These are phyloP conservation scores for Penstemon davidsonii DNA, from an alignment of 257 asterid genomes.

Conservation along the genomic window DNA sequence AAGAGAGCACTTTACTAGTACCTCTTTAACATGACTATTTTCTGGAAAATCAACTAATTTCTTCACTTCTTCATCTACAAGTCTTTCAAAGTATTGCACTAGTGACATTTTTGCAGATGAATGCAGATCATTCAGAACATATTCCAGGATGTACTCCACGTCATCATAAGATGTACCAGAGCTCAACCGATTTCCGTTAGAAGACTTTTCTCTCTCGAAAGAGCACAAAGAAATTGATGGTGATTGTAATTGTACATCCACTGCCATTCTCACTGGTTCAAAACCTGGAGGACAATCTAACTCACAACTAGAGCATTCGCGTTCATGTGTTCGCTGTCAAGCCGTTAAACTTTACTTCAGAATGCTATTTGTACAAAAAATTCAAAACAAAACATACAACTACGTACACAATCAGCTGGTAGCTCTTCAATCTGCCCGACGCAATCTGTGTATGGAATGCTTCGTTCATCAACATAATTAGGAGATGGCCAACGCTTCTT, in stretches of 20 bases:
- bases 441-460: slow-evolving; percentile 28
- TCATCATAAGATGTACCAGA: slow-evolving; percentile 31
- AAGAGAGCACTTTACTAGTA: slow-evolving; percentile 28
- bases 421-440: slow-evolving; percentile 35
- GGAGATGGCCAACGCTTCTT: slow-evolving; percentile 62
- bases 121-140: slow-evolving; percentile 66
- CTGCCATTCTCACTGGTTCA: slow-evolving; percentile 39
- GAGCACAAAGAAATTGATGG: slow-evolving; percentile 32
- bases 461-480: slow-evolving; percentile 32
- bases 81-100: slow-evolving; percentile 40
- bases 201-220: slow-evolving; percentile 35
- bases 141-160: slow-evolving; percentile 51
- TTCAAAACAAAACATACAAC: slow-evolving; percentile 26
- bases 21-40: slow-evolving; percentile 46
- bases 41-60: slow-evolving; percentile 38
- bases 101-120: slow-evolving; percentile 57
- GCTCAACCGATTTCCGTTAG: slow-evolving; percentile 22
- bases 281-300: slow-evolving; percentile 85
- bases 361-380: slow-evolving; percentile 27
- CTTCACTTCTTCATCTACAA: slow-evolving; percentile 69
- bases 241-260: slow-evolving; percentile 35
- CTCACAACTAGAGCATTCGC: slow-evolving; percentile 49
- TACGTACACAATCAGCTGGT: slow-evolving; percentile 54
- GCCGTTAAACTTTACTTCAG: slow-evolving; percentile 33
- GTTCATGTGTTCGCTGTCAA: slow-evolving; percentile 48